These are phyloP conservation scores for Tolypocladium ovalisporum DNA, from an alignment of 2,329 filamentous ascomycete species.

Conservation along the genomic window DNA sequence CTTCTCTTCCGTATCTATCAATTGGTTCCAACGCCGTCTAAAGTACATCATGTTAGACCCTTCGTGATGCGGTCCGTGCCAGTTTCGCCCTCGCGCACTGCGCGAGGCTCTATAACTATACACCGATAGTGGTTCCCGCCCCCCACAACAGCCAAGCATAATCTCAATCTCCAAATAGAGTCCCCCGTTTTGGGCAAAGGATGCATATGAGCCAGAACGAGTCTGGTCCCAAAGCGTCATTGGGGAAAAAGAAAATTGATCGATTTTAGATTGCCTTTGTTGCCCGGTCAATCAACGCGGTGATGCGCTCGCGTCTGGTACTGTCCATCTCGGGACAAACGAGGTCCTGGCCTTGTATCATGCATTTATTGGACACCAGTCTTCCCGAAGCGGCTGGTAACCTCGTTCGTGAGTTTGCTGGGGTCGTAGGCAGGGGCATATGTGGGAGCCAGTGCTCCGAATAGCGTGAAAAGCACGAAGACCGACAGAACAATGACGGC, in stretches of 20 bases:
- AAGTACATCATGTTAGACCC: slow-evolving; percentile 29
- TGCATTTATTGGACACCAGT: slow-evolving; percentile 7
- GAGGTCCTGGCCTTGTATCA: neutral
- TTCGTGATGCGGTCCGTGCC: slow-evolving; percentile 24
- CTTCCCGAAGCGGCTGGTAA: slow-evolving; percentile 38
- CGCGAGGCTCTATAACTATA: slow-evolving; percentile 27
- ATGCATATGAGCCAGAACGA: slow-evolving; percentile 13
- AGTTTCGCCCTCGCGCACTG: slow-evolving; percentile 22
- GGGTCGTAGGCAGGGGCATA: slow-evolving; percentile 46
- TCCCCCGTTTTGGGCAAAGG: slow-evolving; percentile 9
- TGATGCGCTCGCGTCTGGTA: slow-evolving; percentile 2
- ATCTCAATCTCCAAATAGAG: slow-evolving; percentile 6
- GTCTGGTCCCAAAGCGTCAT: slow-evolving; percentile 10
- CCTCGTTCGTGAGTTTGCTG: slow-evolving; percentile 34
- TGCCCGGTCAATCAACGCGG: slow-evolving; percentile 17
- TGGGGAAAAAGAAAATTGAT: neutral
- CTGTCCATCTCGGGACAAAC: neutral
- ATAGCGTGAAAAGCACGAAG: slow-evolving; percentile 56
- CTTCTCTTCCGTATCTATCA: neutral
- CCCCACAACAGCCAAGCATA: slow-evolving; percentile 17
- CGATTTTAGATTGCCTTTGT: slow-evolving; percentile 19
- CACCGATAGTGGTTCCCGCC: slow-evolving; percentile 14
- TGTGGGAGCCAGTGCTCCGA: slow-evolving; percentile 54
- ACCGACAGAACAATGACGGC: slow-evolving; percentile 55
- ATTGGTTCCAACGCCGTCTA: slow-evolving; percentile 23